Conservation (phyloP, 139 green algal species). For the Deuterostichococcus epilithicus region DNA sequence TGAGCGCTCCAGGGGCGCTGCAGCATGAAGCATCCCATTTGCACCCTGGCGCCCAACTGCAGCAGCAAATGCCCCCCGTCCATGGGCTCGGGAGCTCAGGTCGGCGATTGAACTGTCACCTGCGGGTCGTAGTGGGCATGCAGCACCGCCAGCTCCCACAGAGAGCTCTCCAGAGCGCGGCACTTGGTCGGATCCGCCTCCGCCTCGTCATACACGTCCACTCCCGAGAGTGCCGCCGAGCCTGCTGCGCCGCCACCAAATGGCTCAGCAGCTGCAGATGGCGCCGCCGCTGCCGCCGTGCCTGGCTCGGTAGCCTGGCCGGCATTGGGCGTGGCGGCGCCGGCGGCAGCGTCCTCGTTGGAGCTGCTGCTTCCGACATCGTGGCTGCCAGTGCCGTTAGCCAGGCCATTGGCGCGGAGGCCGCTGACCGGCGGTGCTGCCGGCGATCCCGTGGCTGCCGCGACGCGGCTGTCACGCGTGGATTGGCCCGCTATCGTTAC, state of each 20-base stretch:
- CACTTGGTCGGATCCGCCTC: constrained; percentile 67
- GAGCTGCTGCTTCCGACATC: neutral
- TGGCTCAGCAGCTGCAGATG: neutral
- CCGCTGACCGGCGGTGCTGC: neutral
- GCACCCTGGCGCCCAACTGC: too few relatives aligned
- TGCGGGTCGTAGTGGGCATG: constrained; percentile 77
- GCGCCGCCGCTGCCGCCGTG: neutral
- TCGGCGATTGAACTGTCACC: too few relatives aligned
- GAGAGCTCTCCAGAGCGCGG: constrained; percentile 79
- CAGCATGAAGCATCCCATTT: too few relatives aligned
- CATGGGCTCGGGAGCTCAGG: too few relatives aligned
- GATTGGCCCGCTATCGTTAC: too few relatives aligned
- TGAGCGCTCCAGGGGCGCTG: too few relatives aligned
- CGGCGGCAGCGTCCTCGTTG: neutral
- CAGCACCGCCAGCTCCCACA: constrained; percentile 92
- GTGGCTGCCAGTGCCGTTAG: too few relatives aligned
- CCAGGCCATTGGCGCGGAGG: too few relatives aligned
- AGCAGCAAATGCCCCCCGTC: too few relatives aligned
- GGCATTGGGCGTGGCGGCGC: neutral
- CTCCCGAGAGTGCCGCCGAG: constrained; percentile 20
- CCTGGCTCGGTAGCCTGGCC: neutral
- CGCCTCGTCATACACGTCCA: constrained; percentile 52
- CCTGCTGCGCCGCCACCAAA: constrained; percentile 8
- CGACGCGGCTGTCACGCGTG: too few relatives aligned
- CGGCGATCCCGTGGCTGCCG: too few relatives aligned